Evolutionary conservation across 1,139 yeast genomes (phyloP).

Genomic region (Hansenula lynferdii): DNA sequence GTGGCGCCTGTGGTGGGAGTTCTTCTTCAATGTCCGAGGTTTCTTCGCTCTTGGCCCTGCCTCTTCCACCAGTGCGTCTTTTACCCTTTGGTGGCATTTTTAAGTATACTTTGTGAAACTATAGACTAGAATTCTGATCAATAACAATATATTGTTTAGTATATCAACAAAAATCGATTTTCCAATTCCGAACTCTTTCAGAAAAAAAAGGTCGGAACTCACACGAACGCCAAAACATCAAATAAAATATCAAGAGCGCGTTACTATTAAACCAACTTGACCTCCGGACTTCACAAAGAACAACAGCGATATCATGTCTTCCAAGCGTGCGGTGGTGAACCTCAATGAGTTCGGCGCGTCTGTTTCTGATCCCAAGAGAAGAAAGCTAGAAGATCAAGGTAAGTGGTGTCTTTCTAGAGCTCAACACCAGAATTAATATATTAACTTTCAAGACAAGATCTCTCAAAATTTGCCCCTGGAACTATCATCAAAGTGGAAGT

Average conservation of each 20-base stretch:
- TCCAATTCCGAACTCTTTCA: too few species aligned
- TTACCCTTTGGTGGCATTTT: slow-evolving; percentile 36
- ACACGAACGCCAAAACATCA: background rate
- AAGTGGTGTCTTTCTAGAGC: too few species aligned
- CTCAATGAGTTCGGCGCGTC: background rate
- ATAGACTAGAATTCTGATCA: background rate
- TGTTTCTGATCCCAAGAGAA: background rate
- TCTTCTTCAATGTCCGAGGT: slow-evolving; percentile 28
- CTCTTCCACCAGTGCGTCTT: slow-evolving; percentile 32
- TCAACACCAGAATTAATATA: background rate
- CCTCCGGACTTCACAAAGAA: too few species aligned
- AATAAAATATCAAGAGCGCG: background rate
- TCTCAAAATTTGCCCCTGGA: slow-evolving; percentile 40
- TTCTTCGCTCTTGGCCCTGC: slow-evolving; percentile 41
- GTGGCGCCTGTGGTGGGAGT: slow-evolving; percentile 31
- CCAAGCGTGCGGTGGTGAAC: background rate
- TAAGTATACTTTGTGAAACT: slow-evolving; percentile 10
- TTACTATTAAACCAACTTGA: too few species aligned
- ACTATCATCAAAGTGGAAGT: slow-evolving; percentile 63
- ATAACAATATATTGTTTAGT: background rate
- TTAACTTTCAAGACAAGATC: slow-evolving; percentile 3
- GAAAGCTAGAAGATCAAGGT: background rate
- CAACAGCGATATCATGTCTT: background rate
- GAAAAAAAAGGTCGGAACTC: too few species aligned
- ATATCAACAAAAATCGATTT: too few species aligned